phyloP scores from a whole-genome alignment of 1,139 yeast genomes.

The Yamadazyma songkhlaensis region DNA sequence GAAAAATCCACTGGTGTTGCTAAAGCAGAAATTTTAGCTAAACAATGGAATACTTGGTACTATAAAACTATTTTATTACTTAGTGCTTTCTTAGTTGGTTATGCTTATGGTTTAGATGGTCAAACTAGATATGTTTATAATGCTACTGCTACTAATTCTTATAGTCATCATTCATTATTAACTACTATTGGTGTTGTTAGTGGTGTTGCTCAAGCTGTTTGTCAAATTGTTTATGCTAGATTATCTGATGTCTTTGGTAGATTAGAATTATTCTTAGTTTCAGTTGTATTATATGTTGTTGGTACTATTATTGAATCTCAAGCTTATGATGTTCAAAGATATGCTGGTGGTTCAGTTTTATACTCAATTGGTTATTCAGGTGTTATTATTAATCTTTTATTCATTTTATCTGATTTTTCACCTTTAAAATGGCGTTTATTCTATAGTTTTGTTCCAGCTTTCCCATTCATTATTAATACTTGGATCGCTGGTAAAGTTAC shows the following conservation, averaged over 20 bases:
- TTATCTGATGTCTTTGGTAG: constrained; percentile 72
- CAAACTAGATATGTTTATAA: constrained; percentile 20
- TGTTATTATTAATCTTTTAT: constrained; percentile 49
- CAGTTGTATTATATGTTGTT: constrained; percentile 58
- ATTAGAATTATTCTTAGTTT: constrained; percentile 49
- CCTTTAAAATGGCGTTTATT: constrained; percentile 67
- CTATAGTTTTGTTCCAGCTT: constrained; percentile 58
- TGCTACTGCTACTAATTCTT: constrained; percentile 54
- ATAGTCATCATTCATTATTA: constrained; percentile 54
- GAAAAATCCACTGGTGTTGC: constrained; percentile 28
- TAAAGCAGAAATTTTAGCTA: constrained; percentile 32
- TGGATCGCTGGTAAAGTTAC: constrained; percentile 69
- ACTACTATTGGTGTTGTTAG: constrained; percentile 64
- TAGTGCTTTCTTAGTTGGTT: constrained; percentile 27
- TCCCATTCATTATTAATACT: constrained; percentile 72
- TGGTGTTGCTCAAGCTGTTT: constrained; percentile 65
- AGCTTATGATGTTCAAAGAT: constrained; percentile 61
- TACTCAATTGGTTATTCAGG: constrained; percentile 73
- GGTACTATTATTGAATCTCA: constrained; percentile 74
- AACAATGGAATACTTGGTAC: constrained; percentile 23
- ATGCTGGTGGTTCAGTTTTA: constrained; percentile 71
- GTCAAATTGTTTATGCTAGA: constrained; percentile 67
- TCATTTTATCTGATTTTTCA: constrained; percentile 64
- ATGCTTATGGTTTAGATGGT: constrained; percentile 25
- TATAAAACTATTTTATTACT: constrained; percentile 18